Percentiles rank a stretch among this genome's conserved stretches.
These are phyloP conservation scores for Penicillium argentinense DNA, from an alignment of 495 filamentous ascomycete species.

Conservation along the genomic window DNA sequence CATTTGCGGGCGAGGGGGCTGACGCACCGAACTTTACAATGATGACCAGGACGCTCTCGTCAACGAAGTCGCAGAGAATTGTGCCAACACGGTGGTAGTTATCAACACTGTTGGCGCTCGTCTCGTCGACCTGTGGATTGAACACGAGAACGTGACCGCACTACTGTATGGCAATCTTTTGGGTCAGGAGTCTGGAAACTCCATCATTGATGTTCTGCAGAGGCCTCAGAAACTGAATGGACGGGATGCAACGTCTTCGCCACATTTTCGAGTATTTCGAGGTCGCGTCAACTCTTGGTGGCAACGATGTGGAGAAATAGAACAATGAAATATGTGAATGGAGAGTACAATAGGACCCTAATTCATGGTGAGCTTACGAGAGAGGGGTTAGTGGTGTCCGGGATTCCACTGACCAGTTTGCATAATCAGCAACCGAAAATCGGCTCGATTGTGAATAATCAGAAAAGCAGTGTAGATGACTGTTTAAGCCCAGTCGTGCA, in stretches of 20 bases:
- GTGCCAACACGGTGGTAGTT: conserved; percentile 68
- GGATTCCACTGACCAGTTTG: conserved; percentile 19
- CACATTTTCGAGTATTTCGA: conserved; percentile 19
- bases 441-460: conserved; percentile 4
- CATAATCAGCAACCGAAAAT: conserved; percentile 20
- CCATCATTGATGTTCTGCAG: conserved; percentile 65
- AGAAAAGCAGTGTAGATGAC: conserved; percentile 18
- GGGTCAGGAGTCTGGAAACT: conserved; percentile 78
- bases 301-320: conserved; percentile 28
- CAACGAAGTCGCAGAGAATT: conserved; percentile 53
- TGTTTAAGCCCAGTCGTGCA: conserved; percentile 16
- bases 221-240: conserved; percentile 11
- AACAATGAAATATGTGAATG: conserved; percentile 26
- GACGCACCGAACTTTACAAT: conserved; percentile 53
- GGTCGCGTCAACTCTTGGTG: conserved; percentile 12
- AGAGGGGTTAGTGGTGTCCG: not conserved
- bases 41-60: conserved; percentile 54
- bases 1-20: conserved; percentile 58
- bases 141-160: conserved; percentile 64
- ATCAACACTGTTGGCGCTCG: conserved; percentile 35
- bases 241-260: conserved; percentile 14
- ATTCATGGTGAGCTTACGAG: not conserved
- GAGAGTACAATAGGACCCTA: conserved; percentile 22
- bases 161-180: conserved; percentile 76
- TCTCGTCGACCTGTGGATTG: conserved; percentile 43